These are phyloP conservation scores for Candida sp. DNA, from an alignment of 1,139 yeast genomes.

Conservation along the genomic window DNA sequence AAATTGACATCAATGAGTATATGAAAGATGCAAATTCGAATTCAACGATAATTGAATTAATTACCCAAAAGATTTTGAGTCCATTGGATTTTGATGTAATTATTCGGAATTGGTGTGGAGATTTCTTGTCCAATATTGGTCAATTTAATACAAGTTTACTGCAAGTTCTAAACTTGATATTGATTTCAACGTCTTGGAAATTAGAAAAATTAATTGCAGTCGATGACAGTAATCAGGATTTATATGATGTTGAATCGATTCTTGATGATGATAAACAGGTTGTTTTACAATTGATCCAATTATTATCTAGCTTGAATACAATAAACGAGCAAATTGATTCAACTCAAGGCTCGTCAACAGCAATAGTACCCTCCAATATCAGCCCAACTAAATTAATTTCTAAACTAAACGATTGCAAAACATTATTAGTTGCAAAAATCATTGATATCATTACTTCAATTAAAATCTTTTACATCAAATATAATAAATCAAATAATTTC, in stretches of 20 bases:
- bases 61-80: conserved; percentile 15
- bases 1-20: conserved; percentile 8
- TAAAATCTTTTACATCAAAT: conserved; percentile 31
- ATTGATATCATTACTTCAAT: conserved; percentile 32
- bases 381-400: conserved; percentile 10
- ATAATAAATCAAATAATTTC: conserved; percentile 19
- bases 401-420: conserved; percentile 19
- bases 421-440: conserved; percentile 21
- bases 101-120: conserved; percentile 17
- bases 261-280: conserved; percentile 1
- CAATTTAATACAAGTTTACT: conserved; percentile 14
- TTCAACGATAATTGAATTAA: conserved; percentile 10
- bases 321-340: conserved; percentile 7
- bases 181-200: conserved; percentile 30
- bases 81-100: conserved; percentile 17
- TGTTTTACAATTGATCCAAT: conserved; percentile 7
- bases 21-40: conserved; percentile 3
- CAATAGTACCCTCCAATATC: conserved; percentile 5
- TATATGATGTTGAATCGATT: neutral
- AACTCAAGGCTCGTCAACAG: conserved; percentile 9
- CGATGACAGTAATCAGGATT: neutral
- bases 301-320: conserved; percentile 3
- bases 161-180: conserved; percentile 20
- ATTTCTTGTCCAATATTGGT: conserved; percentile 14
- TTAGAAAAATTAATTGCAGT: conserved; percentile 25